A percentile compares a stretch with the other conserved stretches of the same genome.
phyloP scores from a whole-genome alignment of 164 flowering plant genomes.

The Chimonanthus salicifolius region DNA sequence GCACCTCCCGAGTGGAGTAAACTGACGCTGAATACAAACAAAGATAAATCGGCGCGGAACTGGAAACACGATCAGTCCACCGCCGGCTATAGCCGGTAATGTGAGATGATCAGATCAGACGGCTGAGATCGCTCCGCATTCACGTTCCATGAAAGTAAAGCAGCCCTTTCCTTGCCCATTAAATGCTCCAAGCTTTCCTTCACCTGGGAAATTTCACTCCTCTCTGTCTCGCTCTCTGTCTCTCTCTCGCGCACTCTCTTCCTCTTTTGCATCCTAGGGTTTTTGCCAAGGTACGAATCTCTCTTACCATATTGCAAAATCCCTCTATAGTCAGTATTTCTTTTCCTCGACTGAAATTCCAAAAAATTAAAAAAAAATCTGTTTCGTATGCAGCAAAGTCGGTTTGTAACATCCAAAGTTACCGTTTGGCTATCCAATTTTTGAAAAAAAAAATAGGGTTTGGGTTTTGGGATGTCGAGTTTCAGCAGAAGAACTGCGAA shows the following conservation, averaged over 20 bases:
- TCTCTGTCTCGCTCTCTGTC: not conserved
- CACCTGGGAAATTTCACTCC: not conserved
- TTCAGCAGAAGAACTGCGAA: not conserved
- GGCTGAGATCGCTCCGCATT: not conserved
- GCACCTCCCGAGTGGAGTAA: too few relatives aligned
- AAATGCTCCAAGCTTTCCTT: not conserved
- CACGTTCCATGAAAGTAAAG: not conserved
- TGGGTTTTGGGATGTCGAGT: not conserved
- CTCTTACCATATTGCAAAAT: not conserved
- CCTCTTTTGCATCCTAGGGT: slow-evolving; percentile 2
- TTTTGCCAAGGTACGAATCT: slow-evolving; percentile 6
- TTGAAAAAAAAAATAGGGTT: too few relatives aligned
- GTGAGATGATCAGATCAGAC: not conserved
- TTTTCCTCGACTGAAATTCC: not conserved
- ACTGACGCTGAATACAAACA: too few relatives aligned
- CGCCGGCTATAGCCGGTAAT: slow-evolving; percentile 4
- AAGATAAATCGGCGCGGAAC: not conserved
- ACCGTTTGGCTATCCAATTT: too few relatives aligned
- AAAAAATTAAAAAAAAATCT: not conserved
- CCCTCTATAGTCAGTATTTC: not conserved
- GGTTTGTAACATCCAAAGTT: not conserved
- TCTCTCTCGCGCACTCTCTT: slow-evolving; percentile 1
- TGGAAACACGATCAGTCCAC: not conserved
- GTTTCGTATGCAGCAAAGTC: not conserved
- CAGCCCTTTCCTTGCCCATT: too few relatives aligned